Evolutionary conservation across 805 yeast genomes (phyloP), one percentile per base, ranked within the genome.

Genomic region (Cyberlindnera nakhonratchasimensis): DNA sequence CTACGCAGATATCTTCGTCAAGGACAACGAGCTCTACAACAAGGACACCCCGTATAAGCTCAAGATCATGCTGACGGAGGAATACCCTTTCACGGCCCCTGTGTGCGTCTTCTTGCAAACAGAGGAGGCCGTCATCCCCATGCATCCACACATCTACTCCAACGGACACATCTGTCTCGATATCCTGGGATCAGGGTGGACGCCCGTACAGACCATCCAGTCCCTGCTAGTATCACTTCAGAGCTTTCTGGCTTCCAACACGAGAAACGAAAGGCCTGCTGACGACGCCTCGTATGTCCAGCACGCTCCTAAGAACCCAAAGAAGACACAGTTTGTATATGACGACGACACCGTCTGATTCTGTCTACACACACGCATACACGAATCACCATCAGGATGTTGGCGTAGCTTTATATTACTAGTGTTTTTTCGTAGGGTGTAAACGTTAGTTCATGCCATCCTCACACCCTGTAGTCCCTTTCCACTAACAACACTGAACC

Each of bases 101-200:
- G 71, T 70, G 42, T 82, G 77, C 2, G 66, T 71, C 45, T 81
- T 81, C 54, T 54, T 75, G n/a, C 50, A 42, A 3, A 45, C 55
- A 2, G 31, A 17, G 2, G 46, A 44, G 2, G 37, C 38, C 2
- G 43, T 30, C 13, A 72, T 83, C 4, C 91, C 91, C 1, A 52
- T 81, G 3, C 89, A 83, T 54, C 91, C 91, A 0, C 91, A 83
- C 54, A 69, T 83, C 3, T 83, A 83, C 54, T 72, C 82, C 24
- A 84, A 84, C 53, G 91, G 90, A 2, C 90, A 84, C 53, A 83
- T 83, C n/a, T 83, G 91, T 55, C 63, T 83, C 17, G 78, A 83
- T 53, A 62, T 84, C 2, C 61, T 83, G 28, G 87, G 84, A 3
- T 71, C 55, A 1, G 51, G 51, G 7, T 57, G 62, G 61, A 47